Base-by-base conservation (phyloP, 2,329 filamentous ascomycete species). In the Aspergillus pseudoglaucus region DNA sequence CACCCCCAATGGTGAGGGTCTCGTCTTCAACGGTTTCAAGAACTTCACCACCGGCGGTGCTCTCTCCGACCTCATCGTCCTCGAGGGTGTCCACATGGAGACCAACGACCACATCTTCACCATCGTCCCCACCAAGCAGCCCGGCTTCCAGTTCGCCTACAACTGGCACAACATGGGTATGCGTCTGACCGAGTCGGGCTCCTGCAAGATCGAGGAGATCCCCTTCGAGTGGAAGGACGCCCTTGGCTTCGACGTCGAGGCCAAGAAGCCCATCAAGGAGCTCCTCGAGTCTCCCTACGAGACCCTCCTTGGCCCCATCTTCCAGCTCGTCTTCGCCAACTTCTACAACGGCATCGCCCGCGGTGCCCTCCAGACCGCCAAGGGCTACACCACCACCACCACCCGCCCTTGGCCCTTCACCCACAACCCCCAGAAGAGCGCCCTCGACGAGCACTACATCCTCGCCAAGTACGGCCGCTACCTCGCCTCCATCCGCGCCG, bases 41-140 rank as follows among this genome's bases (percentile, higher is more conserved):
- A 73, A 78, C 64, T 85, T 85, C 71, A 85, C 82, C 59, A 86
- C 82, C 0, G 83, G 83, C 0, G 82, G 82, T 22, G 81, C 83
- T 0, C 72, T 86, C 2, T 84, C 81, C 0, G 82, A 86, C 50
- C 65, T 85, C 20, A 84, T 81, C 0, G 80, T 85, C 0, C 72
- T 86, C 0, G 82, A 86, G 56, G 82, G 83, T 18, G 77, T 81
- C 0, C 67, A 76, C 15, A 74, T 79, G 6, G 77, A 72, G n/a
- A 82, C 80, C 0, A 70, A 75, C 4, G 70, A 81, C 46, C 82
- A 85, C 57, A 80, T 85, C 49, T 85, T 84, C 57, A 78, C 81
- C 3, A 64, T 84, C 18, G 80, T 82, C 1, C 71, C 72, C 5
- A 84, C 82, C 0, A 61, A 70, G 1, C 81, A 85, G 59, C 62